Evolutionary conservation across 1,284 basidiomycete species (phyloP).

Genomic region (Cryptococcus wingfieldii): DNA sequence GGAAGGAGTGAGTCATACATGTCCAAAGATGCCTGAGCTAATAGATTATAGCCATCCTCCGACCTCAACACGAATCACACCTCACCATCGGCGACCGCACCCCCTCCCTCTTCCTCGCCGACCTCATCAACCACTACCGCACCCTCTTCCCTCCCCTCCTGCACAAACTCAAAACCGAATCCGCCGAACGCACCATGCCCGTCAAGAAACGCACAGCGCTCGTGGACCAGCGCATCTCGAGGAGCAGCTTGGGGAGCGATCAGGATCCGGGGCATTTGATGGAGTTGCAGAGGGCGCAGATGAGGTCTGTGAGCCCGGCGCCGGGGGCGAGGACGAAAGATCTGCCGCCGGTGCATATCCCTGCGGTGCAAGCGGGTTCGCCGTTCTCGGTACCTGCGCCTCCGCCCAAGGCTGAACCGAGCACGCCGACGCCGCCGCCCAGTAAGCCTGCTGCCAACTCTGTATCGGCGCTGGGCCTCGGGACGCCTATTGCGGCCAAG

Average conservation of each 20-base stretch:
- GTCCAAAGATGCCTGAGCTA: not conserved
- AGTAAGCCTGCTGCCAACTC: constrained; percentile 43
- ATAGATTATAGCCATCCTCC: constrained; percentile 60
- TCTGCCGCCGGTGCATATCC: constrained; percentile 9
- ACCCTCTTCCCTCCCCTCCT: constrained; percentile 75
- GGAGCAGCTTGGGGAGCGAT: constrained; percentile 53
- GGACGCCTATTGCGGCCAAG: constrained; percentile 5
- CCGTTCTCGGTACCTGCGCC: not conserved
- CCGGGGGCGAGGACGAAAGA: constrained; percentile 1
- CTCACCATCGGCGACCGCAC: constrained; percentile 81
- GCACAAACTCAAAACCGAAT: constrained; percentile 75
- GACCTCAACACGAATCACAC: constrained; percentile 75
- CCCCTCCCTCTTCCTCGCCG: constrained; percentile 73
- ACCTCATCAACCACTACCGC: constrained; percentile 73
- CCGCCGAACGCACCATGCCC: constrained; percentile 68
- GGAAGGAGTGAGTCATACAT: constrained; percentile 64
- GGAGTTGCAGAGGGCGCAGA: constrained; percentile 41
- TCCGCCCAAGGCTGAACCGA: not conserved
- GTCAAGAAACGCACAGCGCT: constrained; percentile 79
- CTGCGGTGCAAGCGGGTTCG: not conserved
- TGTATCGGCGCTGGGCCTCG: constrained; percentile 21
- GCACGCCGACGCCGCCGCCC: constrained; percentile 13
- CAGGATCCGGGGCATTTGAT: constrained; percentile 50
- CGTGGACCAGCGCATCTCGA: constrained; percentile 74
- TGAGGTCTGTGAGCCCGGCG: constrained; percentile 10